Evolutionary conservation across 2,329 filamentous ascomycete genomes (phyloP).

Genomic region (Trichoderma citrinoviride): DNA sequence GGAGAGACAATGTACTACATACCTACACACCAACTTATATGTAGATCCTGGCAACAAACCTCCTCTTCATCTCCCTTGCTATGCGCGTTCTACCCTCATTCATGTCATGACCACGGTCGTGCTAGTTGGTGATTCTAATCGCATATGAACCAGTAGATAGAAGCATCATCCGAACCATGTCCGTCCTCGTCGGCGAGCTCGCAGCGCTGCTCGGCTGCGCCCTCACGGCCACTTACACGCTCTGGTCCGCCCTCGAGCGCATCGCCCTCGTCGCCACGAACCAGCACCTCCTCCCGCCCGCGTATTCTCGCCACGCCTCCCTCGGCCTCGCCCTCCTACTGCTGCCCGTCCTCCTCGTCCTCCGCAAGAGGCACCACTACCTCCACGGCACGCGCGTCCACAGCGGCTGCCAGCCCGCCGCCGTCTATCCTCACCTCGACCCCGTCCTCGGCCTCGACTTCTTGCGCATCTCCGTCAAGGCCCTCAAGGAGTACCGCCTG

Average conservation of each 20-base stretch:
- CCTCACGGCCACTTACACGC: conserved; percentile 17
- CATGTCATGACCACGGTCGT: no score
- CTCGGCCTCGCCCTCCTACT: conserved; percentile 23
- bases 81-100: no score
- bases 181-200: conserved; percentile 16
- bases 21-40: no score
- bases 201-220: conserved; percentile 10
- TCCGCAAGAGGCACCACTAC: conserved; percentile 25
- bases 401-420: conserved; percentile 48
- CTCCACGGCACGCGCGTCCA: conserved; percentile 33
- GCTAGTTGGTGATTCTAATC: no score
- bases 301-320: conserved; percentile 20
- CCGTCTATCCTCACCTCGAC: conserved; percentile 50
- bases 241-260: conserved; percentile 11
- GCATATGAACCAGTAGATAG: neutral
- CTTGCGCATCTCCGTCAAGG: conserved; percentile 39
- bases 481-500: conserved; percentile 37
- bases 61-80: no score
- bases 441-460: conserved; percentile 53
- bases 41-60: no score
- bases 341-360: conserved; percentile 21
- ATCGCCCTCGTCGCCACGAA: neutral
- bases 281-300: conserved; percentile 1
- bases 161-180: neutral
- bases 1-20: no score